Base-by-base conservation (phyloP, 805 yeast genomes). In the Lipomyces sp. region DNA sequence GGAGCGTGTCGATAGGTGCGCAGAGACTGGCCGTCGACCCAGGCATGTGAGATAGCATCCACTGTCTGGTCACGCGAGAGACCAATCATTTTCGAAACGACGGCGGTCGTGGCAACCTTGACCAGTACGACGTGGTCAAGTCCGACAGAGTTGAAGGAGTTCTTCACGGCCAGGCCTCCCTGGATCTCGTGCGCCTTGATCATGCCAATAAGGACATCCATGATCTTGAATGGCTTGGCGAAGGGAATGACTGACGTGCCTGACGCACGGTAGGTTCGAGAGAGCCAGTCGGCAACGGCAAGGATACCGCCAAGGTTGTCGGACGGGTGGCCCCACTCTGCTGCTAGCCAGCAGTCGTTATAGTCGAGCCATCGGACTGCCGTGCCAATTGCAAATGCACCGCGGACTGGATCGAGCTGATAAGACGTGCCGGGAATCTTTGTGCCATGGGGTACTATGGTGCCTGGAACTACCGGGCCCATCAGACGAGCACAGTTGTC, bases 241-340 rank as follows among this genome's bases (percentile, higher is more conserved):
- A 73, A 72, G 29, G 73, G 71, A 15, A 71, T 51, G 57, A 75
- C 75, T 35, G 72, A 64, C 32, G 80, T 81, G 48, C 75, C 75
- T 39, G 80, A 77, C 18, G 80, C 79, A 71, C 80, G 80, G 62
- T 79, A 75, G 32, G 78, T 73, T 69, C 88, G 80, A 61, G 86
- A 82, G 64, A 82, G 78, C 77, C 84, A 80, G 75, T 85, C 88
- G 39, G 87, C 83, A 42, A 86, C 85, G 1, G 88, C 86, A 13
- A 85, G 75, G 65, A 85, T 84, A 60, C 86, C 86, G 57, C 88
- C 88, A 60, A 85, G 72, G 74, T 85, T 85, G 73, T 85, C 89
- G 39, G 86, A 83, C 32, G 88, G 89, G 75, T 85, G 89, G 3
- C 89, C 89, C 88, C 89, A 85, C 75, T 86, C 88, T n/a, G 87